Percentiles rank a stretch among this genome's conserved stretches.
These are phyloP conservation scores for Solanum chmielewskii DNA, from an alignment of 257 asterid genomes.

Conservation along the genomic window DNA sequence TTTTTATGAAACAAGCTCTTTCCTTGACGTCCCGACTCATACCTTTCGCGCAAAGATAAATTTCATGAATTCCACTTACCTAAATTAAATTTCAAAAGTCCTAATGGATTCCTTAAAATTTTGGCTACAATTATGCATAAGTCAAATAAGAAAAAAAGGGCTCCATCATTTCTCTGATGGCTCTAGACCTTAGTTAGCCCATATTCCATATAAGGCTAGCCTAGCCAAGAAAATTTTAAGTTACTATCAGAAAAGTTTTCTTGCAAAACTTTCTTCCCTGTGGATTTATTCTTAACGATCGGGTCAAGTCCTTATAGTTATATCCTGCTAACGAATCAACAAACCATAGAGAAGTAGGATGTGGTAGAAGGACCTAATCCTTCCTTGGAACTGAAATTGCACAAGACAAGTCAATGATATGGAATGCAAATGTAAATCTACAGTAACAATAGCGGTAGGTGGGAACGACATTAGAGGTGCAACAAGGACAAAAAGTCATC, in stretches of 20 bases:
- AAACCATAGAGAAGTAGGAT: background rate
- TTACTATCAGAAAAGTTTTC: no score
- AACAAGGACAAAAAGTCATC: background rate
- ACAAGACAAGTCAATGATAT: background rate
- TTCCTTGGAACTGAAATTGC: no score
- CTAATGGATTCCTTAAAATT: background rate
- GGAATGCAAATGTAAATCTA: background rate
- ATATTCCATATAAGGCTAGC: background rate
- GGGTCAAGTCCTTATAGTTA: background rate
- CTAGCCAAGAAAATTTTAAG: background rate
- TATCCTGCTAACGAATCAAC: background rate
- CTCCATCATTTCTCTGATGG: background rate
- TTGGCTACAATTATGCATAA: background rate
- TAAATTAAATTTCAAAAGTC: background rate
- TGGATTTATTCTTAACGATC: background rate
- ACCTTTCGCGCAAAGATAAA: background rate
- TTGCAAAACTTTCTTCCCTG: background rate
- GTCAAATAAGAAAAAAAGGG: background rate
- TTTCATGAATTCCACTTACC: background rate
- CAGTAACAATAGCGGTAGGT: background rate
- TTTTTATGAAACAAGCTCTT: no score
- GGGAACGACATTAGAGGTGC: background rate
- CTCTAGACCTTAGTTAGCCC: background rate
- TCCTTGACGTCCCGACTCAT: background rate
- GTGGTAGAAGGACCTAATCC: no score